A percentile compares a stretch with the other conserved stretches of the same genome.
Conservation (phyloP, 306 rosid genomes). For the Lathyrus sativus region DNA sequence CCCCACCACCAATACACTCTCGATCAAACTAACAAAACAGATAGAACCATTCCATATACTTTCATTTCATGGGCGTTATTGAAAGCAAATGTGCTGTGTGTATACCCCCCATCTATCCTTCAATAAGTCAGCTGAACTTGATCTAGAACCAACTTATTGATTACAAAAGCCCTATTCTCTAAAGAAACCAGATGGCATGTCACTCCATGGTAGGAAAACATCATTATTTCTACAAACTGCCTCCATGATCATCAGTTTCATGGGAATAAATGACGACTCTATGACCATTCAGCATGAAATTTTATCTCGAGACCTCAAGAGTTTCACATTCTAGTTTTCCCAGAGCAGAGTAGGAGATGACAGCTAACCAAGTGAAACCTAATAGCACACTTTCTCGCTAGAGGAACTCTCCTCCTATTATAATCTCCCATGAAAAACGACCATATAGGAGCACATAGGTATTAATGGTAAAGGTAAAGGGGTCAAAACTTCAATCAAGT, state of each 20-base stretch:
- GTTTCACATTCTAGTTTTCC: constrained; percentile 17
- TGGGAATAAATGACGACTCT: background rate
- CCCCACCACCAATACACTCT: no score
- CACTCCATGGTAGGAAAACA: background rate
- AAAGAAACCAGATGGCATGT: background rate
- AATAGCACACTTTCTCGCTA: constrained; percentile 21
- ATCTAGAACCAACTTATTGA: background rate
- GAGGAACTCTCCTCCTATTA: constrained; percentile 3
- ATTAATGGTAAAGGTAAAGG: no score
- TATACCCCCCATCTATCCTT: no score
- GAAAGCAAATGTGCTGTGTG: no score
- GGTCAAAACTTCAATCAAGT: no score
- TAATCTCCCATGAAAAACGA: background rate
- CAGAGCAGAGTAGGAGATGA: constrained; percentile 9
- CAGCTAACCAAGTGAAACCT: constrained; percentile 13
- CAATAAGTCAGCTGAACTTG: background rate
- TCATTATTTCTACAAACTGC: constrained; percentile 4
- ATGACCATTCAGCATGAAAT: constrained; percentile 5
- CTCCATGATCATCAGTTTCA: background rate
- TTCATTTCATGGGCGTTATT: no score
- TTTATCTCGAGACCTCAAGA: background rate
- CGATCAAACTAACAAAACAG: no score
- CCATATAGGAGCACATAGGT: background rate
- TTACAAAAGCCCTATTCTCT: background rate
- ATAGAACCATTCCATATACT: no score